Evolutionary conservation across 805 yeast genomes (phyloP).

Genomic region (Barnettozyma populi): DNA sequence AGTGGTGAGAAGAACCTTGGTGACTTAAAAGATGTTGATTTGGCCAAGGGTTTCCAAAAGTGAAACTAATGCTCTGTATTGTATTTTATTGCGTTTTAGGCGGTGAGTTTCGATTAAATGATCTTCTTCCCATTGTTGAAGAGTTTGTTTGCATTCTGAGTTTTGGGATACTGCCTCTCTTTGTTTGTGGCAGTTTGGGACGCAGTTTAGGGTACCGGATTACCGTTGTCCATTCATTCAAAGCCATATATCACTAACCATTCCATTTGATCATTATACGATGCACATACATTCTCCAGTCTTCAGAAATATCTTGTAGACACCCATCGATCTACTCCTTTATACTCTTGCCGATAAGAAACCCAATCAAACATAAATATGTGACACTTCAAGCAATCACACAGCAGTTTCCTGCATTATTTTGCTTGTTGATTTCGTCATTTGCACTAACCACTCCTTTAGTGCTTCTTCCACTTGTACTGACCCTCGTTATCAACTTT

Average conservation of each 20-base stretch:
- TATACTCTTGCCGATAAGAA: background rate
- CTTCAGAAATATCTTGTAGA: background rate
- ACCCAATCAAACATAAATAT: background rate
- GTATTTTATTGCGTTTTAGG: background rate
- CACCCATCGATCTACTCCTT: too few relatives aligned
- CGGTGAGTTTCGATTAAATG: too few relatives aligned
- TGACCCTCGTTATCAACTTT: background rate
- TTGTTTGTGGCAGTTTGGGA: background rate
- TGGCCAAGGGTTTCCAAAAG: slow-evolving; percentile 40
- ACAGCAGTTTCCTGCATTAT: slow-evolving; percentile 10
- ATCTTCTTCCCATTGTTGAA: background rate
- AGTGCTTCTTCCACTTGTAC: slow-evolving; percentile 1
- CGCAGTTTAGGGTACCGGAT: background rate
- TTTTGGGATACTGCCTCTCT: background rate
- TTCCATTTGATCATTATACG: background rate
- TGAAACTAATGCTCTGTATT: slow-evolving; percentile 4
- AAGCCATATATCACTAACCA: background rate
- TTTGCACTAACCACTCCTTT: slow-evolving; percentile 1
- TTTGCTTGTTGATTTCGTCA: background rate
- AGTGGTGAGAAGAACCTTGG: slow-evolving; percentile 24
- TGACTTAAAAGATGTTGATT: slow-evolving; percentile 42
- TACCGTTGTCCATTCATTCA: background rate
- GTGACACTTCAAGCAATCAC: slow-evolving; percentile 7
- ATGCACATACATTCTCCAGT: background rate
- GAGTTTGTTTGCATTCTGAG: background rate